Base-by-base conservation (phyloP, 2,329 filamentous ascomycete genomes). In the Cladosporium halotolerans region DNA sequence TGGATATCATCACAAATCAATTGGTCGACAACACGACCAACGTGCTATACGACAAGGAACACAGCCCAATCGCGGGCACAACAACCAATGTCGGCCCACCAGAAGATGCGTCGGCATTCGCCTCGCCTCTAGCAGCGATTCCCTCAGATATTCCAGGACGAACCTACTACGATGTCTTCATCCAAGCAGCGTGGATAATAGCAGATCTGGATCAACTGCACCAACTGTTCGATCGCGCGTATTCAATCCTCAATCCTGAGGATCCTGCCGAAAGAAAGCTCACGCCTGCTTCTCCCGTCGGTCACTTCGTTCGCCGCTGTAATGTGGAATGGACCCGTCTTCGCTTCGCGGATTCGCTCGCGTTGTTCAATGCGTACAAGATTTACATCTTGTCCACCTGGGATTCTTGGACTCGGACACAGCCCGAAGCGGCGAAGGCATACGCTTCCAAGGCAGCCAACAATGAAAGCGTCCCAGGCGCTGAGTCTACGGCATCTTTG, bases 91-190 rank as follows among this genome's bases (percentile, higher is more conserved):
- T 63, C 39, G 73, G 73, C 52, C 73, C 82, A 48, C 74, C 48
- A 2, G 80, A 60, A 64, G 73, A 57, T 69, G 73, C 3, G 70
- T 79, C 4, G 69, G 72, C 18, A 52, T 57, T 67, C 28, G 58
- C 59, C 28, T 32, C 45, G 11, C 52, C 53, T 6, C 58, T 53
- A 8, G n/a, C 14, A 9, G 33, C 34, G 5, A 47, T 53, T 4
- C 50, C 60, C 56, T 33, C 74, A 73, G 57, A 60, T 7, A 72
- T 89, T 53, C 86, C 89, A 0, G 89, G 89, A 2, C 80, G 87
- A 45, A 85, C 81, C n/a, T 72, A 96, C n/a, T 93, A 91, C 83
- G 90, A 97, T 65, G 74, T 86, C 2, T 88, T 96, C 53, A 78
- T 97, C 10, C 80, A 82, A 52, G 85, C 84, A 58, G 74, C 97